Evolutionary conservation across 768 basidiomycete species (phyloP).

Genomic region (Neoboletus brunneissimus): DNA sequence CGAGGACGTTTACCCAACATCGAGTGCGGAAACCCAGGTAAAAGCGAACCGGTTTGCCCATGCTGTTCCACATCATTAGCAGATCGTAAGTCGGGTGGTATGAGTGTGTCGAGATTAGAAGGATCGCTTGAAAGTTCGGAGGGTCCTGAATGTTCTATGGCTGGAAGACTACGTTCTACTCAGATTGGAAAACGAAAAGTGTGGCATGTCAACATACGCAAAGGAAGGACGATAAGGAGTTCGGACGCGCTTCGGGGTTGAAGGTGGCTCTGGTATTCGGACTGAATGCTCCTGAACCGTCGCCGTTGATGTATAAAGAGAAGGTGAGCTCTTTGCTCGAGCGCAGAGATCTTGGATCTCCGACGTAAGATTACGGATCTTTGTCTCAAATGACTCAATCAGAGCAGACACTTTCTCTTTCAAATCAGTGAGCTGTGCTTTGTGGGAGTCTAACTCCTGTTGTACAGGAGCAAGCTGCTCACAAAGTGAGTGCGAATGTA

Average conservation of each 20-base stretch:
- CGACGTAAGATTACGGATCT: conserved; percentile 36
- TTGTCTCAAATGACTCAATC: conserved; percentile 34
- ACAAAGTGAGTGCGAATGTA: conserved; percentile 3
- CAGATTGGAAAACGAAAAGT: conserved; percentile 6
- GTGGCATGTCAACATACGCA: conserved; percentile 19
- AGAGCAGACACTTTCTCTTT: conserved; percentile 31
- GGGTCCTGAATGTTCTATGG: conserved; percentile 15
- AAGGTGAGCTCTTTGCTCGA: conserved; percentile 12
- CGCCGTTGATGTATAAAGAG: conserved; percentile 7
- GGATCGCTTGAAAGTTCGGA: conserved; percentile 23
- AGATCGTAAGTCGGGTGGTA: conserved; percentile 8
- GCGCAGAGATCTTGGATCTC: conserved; percentile 36
- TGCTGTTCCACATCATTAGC: conserved; percentile 10
- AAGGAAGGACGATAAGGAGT: conserved; percentile 28
- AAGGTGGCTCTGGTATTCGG: conserved; percentile 31
- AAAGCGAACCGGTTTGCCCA: conserved; percentile 16
- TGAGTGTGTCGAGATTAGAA: conserved; percentile 17
- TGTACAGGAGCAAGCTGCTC: conserved; percentile 50
- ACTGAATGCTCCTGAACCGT: conserved; percentile 12
- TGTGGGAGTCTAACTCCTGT: conserved; percentile 47
- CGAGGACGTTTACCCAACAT: conserved; percentile 67
- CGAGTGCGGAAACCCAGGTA: conserved; percentile 42
- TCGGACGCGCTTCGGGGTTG: conserved; percentile 34
- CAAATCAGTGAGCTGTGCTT: conserved; percentile 40
- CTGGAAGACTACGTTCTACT: conserved; percentile 20